Percentiles rank a stretch among this genome's conserved stretches.
Evolutionary conservation across 2,329 filamentous ascomycete species (phyloP).

Genomic region (Fusarium chaquense): DNA sequence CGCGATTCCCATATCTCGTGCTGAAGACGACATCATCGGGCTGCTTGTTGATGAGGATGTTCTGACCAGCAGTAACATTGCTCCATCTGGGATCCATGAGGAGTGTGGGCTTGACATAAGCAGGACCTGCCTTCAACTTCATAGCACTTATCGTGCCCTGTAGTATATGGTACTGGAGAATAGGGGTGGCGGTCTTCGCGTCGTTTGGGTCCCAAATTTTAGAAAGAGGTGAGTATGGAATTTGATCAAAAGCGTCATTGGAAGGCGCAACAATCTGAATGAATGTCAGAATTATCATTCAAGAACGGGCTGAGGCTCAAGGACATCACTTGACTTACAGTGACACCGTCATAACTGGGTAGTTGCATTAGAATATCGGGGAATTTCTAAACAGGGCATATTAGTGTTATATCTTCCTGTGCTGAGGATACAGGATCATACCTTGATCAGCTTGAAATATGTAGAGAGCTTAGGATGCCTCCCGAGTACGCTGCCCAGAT

Average conservation of each 20-base stretch:
- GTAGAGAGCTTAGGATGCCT: slow-evolving; percentile 58
- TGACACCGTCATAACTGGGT: slow-evolving; percentile 58
- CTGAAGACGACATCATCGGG: slow-evolving; percentile 61
- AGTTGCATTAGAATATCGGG: slow-evolving; percentile 60
- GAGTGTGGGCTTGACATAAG: slow-evolving; percentile 58
- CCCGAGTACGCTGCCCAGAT: slow-evolving; percentile 56
- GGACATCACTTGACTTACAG: slow-evolving; percentile 50
- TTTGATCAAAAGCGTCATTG: slow-evolving; percentile 68
- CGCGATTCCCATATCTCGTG: slow-evolving; percentile 61
- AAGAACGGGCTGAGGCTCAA: background rate
- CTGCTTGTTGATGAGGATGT: slow-evolving; percentile 60
- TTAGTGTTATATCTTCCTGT: background rate
- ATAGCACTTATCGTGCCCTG: slow-evolving; percentile 60
- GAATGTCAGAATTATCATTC: background rate
- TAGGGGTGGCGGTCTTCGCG: slow-evolving; percentile 57
- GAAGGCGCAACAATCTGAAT: slow-evolving; percentile 66
- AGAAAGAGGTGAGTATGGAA: slow-evolving; percentile 63
- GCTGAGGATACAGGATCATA: slow-evolving; percentile 28
- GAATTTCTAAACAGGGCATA: slow-evolving; percentile 54
- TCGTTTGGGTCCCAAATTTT: slow-evolving; percentile 61
- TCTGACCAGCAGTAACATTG: slow-evolving; percentile 64
- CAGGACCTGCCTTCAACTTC: slow-evolving; percentile 53
- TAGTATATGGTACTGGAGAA: slow-evolving; percentile 73
- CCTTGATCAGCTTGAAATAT: slow-evolving; percentile 59
- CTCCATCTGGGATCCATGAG: slow-evolving; percentile 58